Evolutionary conservation across 345 rosid genomes (phyloP).

Genomic region (Laguncularia racemosa): DNA sequence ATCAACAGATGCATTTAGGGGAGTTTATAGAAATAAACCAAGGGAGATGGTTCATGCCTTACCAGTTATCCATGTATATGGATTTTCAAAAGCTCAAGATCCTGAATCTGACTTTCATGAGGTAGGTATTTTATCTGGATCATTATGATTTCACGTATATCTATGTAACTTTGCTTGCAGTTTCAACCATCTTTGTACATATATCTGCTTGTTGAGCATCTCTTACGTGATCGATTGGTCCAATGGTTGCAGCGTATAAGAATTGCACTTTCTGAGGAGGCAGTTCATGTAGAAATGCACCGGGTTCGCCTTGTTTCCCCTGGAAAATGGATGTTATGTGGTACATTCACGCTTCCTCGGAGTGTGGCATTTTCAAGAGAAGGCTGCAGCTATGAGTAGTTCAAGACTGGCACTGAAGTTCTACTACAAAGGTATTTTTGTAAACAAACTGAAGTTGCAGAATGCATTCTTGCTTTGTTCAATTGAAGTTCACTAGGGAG

Average conservation of each 20-base stretch:
- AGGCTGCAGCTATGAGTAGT: background rate
- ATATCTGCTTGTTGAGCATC: background rate
- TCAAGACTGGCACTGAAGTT: too few species aligned
- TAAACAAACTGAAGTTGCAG: too few species aligned
- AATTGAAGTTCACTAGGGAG: too few species aligned
- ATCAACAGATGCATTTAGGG: constrained; percentile 64
- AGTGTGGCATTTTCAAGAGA: constrained; percentile 55
- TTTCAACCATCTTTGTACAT: background rate
- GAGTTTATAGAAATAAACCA: constrained; percentile 42
- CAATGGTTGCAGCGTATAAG: constrained; percentile 59
- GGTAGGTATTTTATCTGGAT: constrained; percentile 29
- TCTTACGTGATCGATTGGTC: background rate
- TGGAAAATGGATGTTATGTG: constrained; percentile 89
- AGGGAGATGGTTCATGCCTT: constrained; percentile 29
- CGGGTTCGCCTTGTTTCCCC: constrained; percentile 81
- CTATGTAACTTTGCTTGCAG: background rate
- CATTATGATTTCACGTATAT: background rate
- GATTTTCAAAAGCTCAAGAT: constrained; percentile 88
- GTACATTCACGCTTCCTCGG: constrained; percentile 67
- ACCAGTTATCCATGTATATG: constrained; percentile 80
- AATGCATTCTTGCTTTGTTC: too few species aligned
- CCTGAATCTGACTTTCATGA: constrained; percentile 90
- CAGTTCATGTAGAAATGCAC: constrained; percentile 64
- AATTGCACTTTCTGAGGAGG: constrained; percentile 61
- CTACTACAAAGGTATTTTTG: too few species aligned